Evolutionary conservation across 2,329 filamentous ascomycete genomes (phyloP), one percentile per base, ranked within the genome.

Genomic region (Fusarium ramigenum): DNA sequence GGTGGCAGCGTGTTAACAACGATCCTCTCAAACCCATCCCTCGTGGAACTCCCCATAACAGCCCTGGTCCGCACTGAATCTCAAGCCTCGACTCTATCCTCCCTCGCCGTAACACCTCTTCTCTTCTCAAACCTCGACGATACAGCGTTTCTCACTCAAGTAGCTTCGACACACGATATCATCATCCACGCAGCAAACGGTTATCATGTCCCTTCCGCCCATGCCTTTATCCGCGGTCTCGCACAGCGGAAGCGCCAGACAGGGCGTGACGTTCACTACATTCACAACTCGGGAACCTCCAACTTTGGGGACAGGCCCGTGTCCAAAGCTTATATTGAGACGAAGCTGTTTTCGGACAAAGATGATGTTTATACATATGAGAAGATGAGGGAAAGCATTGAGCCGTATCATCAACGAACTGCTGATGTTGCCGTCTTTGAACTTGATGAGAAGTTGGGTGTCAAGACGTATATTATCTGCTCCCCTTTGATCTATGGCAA

Each of bases 281-380:
- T 68, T 11, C 65, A 68, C 36, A 68, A 53, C 37, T 68, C 65
- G 10, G 63, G 65, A 3, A 56, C 63, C 5, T 68, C 65, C 2
- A 68, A 68, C 21, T 49, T 68, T 40, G 49, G 63, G 2, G 50
- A 68, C 1, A 36, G 37, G 1, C 63, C 63, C 34, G n/a, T 62
- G 11, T 68, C 65, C 1, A 39, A 39, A 8, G n/a, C 18, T 9
- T 53, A 68, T 14, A 25, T 28, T 6, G 63, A 56, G 32, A 36
- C 28, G 0, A 53, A 21, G 1, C 32, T 25, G 1, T 63, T 68
- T n/a, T 68, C 56, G 1, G 63, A 68, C 4, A 63, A 50, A 9
- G 63, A 67, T 10, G 42, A 57, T 18, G 15, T 67, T 4, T 71
- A 58, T 16, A 6, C 25, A 1, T 71, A 71, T 16, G 67, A 71